Percentiles rank a stretch among this genome's conserved stretches.
Conservation (phyloP, 2,329 filamentous ascomycete species). For the Grosmannia penicillata region DNA sequence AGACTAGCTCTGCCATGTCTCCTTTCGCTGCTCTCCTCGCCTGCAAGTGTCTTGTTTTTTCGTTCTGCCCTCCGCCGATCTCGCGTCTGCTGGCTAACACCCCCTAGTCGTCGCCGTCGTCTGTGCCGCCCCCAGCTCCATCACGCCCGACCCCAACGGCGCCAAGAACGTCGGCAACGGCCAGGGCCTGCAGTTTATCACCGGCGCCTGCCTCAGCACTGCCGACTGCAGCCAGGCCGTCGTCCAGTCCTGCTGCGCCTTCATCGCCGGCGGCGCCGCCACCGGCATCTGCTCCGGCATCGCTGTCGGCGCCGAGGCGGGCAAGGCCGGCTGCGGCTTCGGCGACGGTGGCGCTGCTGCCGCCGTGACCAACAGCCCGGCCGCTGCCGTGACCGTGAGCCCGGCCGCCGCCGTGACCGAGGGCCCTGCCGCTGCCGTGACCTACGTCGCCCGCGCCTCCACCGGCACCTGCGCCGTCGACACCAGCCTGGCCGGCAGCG, state of each 20-base stretch:
- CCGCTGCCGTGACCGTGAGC: no score
- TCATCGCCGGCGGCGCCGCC: constrained; percentile 7
- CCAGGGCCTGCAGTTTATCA: constrained; percentile 16
- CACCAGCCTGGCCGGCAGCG: constrained; percentile 18
- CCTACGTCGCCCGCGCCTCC: neutral
- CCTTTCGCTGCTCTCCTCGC: constrained; percentile 5
- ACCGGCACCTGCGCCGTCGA: constrained; percentile 12
- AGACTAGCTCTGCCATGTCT: constrained; percentile 1
- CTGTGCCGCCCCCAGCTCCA: constrained; percentile 9
- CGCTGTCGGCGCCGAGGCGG: no score
- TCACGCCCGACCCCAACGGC: constrained; percentile 11
- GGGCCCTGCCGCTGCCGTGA: no score
- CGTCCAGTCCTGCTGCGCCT: constrained; percentile 7
- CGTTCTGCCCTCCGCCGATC: no score
- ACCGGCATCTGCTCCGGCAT: constrained; percentile 11
- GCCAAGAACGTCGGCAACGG: constrained; percentile 14
- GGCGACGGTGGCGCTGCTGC: no score
- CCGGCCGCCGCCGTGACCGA: no score
- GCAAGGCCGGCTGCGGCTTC: no score
- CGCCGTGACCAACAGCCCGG: no score
- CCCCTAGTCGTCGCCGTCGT: constrained; percentile 7
- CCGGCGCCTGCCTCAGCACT: constrained; percentile 15
- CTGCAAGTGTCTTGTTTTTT: constrained; percentile 2
- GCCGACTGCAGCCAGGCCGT: constrained; percentile 15
- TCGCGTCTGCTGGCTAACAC: neutral